These are phyloP conservation scores for Coniochaeta hoffmannii DNA, from an alignment of 2,329 filamentous ascomycete genomes.

Conservation along the genomic window DNA sequence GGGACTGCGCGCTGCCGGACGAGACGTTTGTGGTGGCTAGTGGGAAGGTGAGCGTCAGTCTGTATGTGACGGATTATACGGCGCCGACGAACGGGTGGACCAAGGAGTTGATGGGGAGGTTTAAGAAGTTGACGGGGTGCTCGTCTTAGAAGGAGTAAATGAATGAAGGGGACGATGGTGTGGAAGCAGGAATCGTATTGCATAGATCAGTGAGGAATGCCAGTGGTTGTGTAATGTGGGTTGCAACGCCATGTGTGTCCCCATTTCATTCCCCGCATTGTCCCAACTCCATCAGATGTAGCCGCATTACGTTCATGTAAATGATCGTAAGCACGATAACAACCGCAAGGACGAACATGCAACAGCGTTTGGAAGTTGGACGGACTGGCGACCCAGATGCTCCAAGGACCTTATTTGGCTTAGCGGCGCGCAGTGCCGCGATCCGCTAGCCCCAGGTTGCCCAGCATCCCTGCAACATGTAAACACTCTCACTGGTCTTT, in stretches of 20 bases:
- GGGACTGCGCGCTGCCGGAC: background rate
- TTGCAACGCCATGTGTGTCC: background rate
- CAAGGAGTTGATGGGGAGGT: background rate
- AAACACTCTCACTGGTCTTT: background rate
- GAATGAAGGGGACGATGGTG: too few species aligned
- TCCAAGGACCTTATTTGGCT: background rate
- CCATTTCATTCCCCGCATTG: background rate
- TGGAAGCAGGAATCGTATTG: too few species aligned
- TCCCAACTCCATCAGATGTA: too few species aligned
- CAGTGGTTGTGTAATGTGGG: background rate
- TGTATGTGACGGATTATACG: conserved; percentile 1
- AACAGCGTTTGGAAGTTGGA: too few species aligned
- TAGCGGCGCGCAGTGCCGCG: background rate
- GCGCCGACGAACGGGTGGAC: conserved; percentile 2
- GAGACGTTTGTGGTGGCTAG: conserved; percentile 1
- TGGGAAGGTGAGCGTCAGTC: background rate
- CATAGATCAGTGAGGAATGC: too few species aligned
- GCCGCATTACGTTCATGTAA: too few species aligned
- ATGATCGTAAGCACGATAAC: too few species aligned
- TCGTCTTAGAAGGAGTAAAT: background rate
- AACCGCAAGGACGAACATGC: too few species aligned
- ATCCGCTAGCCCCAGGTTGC: background rate
- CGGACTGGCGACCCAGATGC: background rate
- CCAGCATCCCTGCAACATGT: background rate
- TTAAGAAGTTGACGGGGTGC: background rate